Percentiles rank a stretch among this genome's conserved stretches.
phyloP scores from a whole-genome alignment of 495 filamentous ascomycete species.

The Penicillium argentinense region DNA sequence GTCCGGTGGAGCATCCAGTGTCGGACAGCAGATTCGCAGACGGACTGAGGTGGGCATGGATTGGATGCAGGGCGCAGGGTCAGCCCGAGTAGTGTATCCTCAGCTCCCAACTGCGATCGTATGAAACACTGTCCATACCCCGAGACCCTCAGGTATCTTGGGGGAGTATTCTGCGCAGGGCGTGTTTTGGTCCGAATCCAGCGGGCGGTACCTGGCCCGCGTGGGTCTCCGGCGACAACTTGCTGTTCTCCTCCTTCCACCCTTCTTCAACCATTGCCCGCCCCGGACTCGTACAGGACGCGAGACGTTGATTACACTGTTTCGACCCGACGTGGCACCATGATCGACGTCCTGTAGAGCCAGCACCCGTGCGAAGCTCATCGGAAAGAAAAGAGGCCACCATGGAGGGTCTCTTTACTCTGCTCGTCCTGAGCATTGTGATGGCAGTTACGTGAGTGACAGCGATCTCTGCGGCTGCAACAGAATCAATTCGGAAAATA shows the following conservation, averaged over 20 bases:
- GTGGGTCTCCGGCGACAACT: constrained; percentile 12
- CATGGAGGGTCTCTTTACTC: constrained; percentile 81
- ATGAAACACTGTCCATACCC: too few relatives aligned
- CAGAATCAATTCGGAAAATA: background rate
- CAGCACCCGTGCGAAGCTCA: constrained; percentile 24
- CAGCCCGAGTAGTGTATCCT: too few relatives aligned
- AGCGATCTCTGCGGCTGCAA: background rate
- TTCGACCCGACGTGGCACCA: constrained; percentile 9
- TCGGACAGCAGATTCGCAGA: too few relatives aligned
- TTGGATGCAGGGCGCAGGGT: too few relatives aligned
- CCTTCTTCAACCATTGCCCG: constrained; percentile 5
- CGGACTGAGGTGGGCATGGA: too few relatives aligned
- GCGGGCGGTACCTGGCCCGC: constrained; percentile 20
- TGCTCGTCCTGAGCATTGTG: constrained; percentile 81
- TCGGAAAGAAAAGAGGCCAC: constrained; percentile 26
- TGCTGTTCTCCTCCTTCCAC: constrained; percentile 2
- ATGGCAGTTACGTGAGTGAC: constrained; percentile 88
- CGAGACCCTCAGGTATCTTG: too few relatives aligned
- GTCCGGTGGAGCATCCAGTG: too few relatives aligned
- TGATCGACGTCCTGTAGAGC: constrained; percentile 27
- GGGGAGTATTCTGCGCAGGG: too few relatives aligned
- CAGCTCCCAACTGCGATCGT: too few relatives aligned
- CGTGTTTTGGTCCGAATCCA: constrained; percentile 13
- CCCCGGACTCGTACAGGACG: constrained; percentile 1
- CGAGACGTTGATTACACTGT: constrained; percentile 4